Evolutionary conservation across 306 rosid species (phyloP).

Genomic region (Spatholobus suberectus): DNA sequence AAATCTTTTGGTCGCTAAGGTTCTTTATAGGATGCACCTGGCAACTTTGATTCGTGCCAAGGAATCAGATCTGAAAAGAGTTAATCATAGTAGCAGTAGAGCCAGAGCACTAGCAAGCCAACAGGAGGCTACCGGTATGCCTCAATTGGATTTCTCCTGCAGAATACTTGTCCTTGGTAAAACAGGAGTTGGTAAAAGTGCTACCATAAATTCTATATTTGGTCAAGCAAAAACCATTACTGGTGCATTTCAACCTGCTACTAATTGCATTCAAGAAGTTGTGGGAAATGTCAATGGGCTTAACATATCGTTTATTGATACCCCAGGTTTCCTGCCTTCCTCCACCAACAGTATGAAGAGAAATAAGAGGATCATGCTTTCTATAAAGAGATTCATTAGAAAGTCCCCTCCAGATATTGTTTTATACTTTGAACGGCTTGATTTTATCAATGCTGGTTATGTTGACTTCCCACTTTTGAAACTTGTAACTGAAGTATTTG

Average conservation of each 20-base stretch:
- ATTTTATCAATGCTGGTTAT: constrained; percentile 58
- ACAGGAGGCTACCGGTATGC: constrained; percentile 66
- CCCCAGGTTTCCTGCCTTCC: constrained; percentile 86
- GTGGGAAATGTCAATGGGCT: constrained; percentile 79
- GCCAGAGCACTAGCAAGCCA: constrained; percentile 64
- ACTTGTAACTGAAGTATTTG: constrained; percentile 84
- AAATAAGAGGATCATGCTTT: constrained; percentile 84
- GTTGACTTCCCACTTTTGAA: constrained; percentile 68
- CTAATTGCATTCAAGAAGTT: constrained; percentile 76
- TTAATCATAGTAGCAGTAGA: constrained; percentile 54
- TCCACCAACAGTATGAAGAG: constrained; percentile 64
- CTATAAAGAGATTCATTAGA: constrained; percentile 78
- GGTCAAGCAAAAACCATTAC: constrained; percentile 78
- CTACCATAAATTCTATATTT: constrained; percentile 91
- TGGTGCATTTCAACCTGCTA: constrained; percentile 93
- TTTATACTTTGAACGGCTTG: constrained; percentile 90
- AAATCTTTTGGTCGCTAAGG: constrained; percentile 76
- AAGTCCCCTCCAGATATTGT: constrained; percentile 92
- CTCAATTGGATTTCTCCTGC: constrained; percentile 72
- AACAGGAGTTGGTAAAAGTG: constrained; percentile 99
- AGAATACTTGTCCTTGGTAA: constrained; percentile 90
- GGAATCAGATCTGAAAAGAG: constrained; percentile 75
- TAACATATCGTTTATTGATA: constrained; percentile 75
- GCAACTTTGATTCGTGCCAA: constrained; percentile 84
- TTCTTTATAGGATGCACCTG: constrained; percentile 88